Evolutionary conservation across 257 asterid species (phyloP).

Genomic region (Datura wrightii): DNA sequence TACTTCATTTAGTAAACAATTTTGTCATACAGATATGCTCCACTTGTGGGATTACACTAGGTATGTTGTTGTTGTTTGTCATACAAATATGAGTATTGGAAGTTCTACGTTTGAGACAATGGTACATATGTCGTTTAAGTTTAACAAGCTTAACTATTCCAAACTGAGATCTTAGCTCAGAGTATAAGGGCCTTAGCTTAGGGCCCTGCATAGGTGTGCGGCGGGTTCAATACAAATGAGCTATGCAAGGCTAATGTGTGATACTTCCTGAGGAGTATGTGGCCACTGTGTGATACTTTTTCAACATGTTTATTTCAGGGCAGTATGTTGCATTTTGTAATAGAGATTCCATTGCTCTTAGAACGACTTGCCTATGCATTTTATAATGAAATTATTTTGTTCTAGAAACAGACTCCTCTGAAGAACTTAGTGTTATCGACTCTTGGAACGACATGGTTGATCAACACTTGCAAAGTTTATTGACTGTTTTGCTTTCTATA

Average conservation of each 20-base stretch:
- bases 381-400: background rate
- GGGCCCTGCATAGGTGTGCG: background rate
- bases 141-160: background rate
- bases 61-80: background rate
- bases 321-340: background rate
- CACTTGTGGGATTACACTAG: no score
- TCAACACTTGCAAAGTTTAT: conserved; percentile 7
- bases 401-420: background rate
- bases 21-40: background rate
- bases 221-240: background rate
- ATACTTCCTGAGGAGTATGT: background rate
- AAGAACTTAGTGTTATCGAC: background rate
- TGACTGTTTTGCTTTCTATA: conserved; percentile 16
- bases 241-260: background rate
- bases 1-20: background rate
- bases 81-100: background rate
- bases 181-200: background rate
- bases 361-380: conserved; percentile 22
- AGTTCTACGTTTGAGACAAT: background rate
- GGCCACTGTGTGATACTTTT: background rate
- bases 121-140: background rate
- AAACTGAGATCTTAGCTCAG: conserved; percentile 1
- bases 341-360: background rate
- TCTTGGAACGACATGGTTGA: background rate
- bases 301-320: background rate